Base-by-base conservation (phyloP, 2,329 filamentous ascomycete species). In the Sodiomyces alkalinus region DNA sequence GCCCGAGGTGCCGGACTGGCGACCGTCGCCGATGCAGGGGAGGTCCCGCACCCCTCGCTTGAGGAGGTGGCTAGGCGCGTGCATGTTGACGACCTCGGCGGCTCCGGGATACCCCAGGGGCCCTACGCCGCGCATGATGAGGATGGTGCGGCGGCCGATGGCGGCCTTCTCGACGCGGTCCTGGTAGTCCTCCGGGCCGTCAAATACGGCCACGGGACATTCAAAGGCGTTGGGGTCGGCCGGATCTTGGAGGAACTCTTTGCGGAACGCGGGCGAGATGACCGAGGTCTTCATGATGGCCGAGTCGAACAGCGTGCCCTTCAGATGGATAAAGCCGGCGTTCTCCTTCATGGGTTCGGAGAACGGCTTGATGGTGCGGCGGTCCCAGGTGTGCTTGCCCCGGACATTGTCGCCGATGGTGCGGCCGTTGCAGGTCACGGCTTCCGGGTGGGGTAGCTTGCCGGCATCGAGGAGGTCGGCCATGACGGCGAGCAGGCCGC, bases 1-100 rank as follows among this genome's bases (percentile, higher is more conserved):
- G 1, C 58, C 62, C 3, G 63, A 68, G 3, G 64, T 69, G 18
- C 64, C 64, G 6, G 60, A 66, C 39, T 68, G 64, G 26, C 64
- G 48, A 1, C 64, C 64, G 38, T 69, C 64, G 6, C 64, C 64
- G 33, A 69, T 61, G 32, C 60, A 65, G 6, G 58, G 55, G 26
- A 68, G 43, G 25, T 60, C 49, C 36, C 51, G 41, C 33, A 66
- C 43, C 28, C 64, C 57, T 39, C 59, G 41, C 34, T 52, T 53
- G 23, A 64, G 38, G 4, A 64, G 47, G 28, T 52, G 47, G 16
- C 47, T 50, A 2, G 60, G 60, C 16, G 60, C 54, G 28, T 59
- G 58, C 58, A 64, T 64, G 41, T 65, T 64, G 32, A 65, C 60
- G 13, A 64, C 60, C 36, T 65, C 60, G 3, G 60, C 60, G 1